Evolutionary conservation across 345 rosid genomes (phyloP), one percentile per base, ranked within the genome.

Genomic region (Turritis glabra): DNA sequence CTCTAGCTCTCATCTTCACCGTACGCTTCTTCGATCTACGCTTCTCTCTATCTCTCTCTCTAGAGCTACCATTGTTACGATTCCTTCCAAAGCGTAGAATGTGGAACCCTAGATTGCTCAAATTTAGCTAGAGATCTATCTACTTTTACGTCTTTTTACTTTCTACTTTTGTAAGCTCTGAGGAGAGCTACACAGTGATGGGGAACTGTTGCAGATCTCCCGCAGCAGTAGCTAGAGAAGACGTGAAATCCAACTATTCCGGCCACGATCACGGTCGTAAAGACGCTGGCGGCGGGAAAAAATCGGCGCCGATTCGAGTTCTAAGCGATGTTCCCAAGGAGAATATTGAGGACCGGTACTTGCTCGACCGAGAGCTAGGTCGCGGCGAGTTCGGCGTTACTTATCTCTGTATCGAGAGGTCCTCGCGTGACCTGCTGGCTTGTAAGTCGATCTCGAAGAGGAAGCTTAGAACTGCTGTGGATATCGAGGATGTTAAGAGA

Each of bases 201-300:
- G 99, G 99, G 53, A 95, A 95, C 81, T 95, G 99, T 75, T 95
- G 99, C 82, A 92, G 99, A 95, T 95, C 99, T 88, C 99, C 99
- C 48, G 99, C 98, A 0, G 88, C 99, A 2, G 98, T 92, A 0
- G 99, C 98, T 60, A 81, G 99, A 59, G 98, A 96, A 55, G 99
- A 96, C 55, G 99, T 96, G 15, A 96, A 96, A 81, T 85, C 98
- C 12, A 89, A 72, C 85, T 89, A 72, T 77, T 76, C 93, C 64
- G 85, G 89, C 12, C 82, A 83, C 73, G 96, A 89, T 82, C 93
- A 89, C 79, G 81, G 69, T 52, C 87, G 87, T 61, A 90, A 86
- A 69, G 91, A 85, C 27, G 51, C 80, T 1, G 66, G 21, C 62
- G 84, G 85, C 59, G 84, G 85, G 3, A 83, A 89, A 84, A 88